Base-by-base conservation (phyloP, 768 basidiomycete species). In the Suillus placidus region DNA sequence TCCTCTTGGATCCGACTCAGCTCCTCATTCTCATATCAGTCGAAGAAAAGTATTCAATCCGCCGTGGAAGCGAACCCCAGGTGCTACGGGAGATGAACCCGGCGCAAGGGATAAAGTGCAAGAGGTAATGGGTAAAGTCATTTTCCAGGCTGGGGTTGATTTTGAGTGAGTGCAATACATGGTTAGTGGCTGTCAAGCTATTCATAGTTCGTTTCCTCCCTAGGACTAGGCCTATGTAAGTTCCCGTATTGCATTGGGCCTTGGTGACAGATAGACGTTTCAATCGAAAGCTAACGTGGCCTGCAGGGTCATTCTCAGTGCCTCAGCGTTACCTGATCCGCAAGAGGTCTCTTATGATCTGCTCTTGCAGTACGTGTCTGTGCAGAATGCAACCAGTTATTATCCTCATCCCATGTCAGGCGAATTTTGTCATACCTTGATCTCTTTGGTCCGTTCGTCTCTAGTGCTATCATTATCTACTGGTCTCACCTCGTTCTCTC, bases 111-210 rank as follows among this genome's bases (percentile, higher is more conserved):
- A 86, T 52, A 80, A 78, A 66, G 76, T 92, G 14, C 88, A 91
- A 67, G 84, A 88, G 18, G 84, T 90, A 35, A 84, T 95, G 81
- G 73, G 79, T 45, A 87, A 81, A 74, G 81, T 95, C 79, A 93
- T 95, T 54, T 94, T 91, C 71, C 93, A 94, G 74, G 94, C 94
- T 52, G 94, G 94, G 2, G 90, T 94, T 64, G 94, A 95, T 78
- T 94, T 87, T 69, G 93, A 94, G 94, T 95, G 70, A 73, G 90
- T 82, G 20, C 62, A 6, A 30, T 58, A 60, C 30, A 51, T 40
- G 60, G 58, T 54, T 30, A 43, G 37, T 42, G 52, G 51, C 60
- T 58, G 68, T 57, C 61, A 60, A n/a, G 34, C n/a, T 42, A 49
- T 43, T 60, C 37, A 16, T 61, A 63, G 34, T 42, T 57, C 30